Conservation (phyloP, 2,329 filamentous ascomycete species). For the Bisporella sp. region DNA sequence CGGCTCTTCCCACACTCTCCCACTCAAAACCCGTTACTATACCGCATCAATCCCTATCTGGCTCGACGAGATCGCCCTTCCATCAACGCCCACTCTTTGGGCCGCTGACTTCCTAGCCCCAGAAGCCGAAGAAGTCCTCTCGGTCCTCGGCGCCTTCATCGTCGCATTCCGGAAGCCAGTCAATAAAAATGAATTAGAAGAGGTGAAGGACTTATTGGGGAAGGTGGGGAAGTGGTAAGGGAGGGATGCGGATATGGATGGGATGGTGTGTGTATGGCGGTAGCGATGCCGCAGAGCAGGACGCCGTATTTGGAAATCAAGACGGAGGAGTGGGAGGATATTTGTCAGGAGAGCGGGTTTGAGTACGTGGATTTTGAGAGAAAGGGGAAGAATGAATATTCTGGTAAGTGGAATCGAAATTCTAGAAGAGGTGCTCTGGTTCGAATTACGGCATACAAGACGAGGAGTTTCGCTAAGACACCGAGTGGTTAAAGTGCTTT, state of each 20-base stretch:
- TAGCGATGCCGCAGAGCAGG: conserved; percentile 39
- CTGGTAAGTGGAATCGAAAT: conserved; percentile 36
- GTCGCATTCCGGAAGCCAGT: conserved; percentile 42
- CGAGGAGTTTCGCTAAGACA: too few relatives aligned
- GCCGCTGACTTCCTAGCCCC: conserved; percentile 48
- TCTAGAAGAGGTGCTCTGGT: too few relatives aligned
- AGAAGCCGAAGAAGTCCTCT: conserved; percentile 57
- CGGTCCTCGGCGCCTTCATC: conserved; percentile 53
- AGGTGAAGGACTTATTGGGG: conserved; percentile 36
- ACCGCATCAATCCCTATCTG: conserved; percentile 54
- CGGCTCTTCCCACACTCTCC: conserved; percentile 50
- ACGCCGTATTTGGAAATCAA: conserved; percentile 30
- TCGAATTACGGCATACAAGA: too few relatives aligned
- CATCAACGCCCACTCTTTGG: conserved; percentile 36
- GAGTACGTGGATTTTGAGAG: conserved; percentile 54
- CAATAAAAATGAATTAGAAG: conserved; percentile 13
- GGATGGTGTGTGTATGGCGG: conserved; percentile 56
- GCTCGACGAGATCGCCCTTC: conserved; percentile 49
- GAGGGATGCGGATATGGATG: conserved; percentile 53
- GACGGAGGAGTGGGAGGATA: conserved; percentile 53
- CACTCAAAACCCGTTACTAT: conserved; percentile 55
- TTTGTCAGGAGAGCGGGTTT: conserved; percentile 48
- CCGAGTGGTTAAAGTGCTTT: too few relatives aligned
- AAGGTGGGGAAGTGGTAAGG: conserved; percentile 49
- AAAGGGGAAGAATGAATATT: conserved; percentile 47